Percentiles rank a stretch among this genome's conserved stretches.
phyloP scores from a whole-genome alignment of 495 filamentous ascomycete species.

The Staphylotrichum tortipilum region DNA sequence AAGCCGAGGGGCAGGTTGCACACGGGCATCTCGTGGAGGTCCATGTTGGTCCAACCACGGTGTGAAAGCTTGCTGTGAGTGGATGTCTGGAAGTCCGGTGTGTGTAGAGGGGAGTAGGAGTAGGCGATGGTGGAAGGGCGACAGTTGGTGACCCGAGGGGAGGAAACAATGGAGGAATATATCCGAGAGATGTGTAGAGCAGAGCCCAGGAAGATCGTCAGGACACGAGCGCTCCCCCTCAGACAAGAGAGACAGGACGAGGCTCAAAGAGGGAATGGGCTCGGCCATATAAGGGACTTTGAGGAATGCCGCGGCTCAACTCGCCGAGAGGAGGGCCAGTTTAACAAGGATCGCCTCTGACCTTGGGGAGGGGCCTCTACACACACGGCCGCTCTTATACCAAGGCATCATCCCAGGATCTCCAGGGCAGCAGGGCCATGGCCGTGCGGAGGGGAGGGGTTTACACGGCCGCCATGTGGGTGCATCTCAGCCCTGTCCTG shows the following conservation, averaged over 20 bases:
- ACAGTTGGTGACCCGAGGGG: constrained; percentile 11
- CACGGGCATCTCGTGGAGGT: constrained; percentile 3
- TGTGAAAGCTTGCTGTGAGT: neutral
- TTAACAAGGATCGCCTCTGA: neutral
- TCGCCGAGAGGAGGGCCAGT: constrained; percentile 7
- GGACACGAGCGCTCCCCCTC: constrained; percentile 5
- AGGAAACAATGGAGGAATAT: constrained; percentile 14
- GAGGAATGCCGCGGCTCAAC: constrained; percentile 5
- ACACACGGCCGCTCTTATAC: neutral
- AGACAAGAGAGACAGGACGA: constrained; percentile 14
- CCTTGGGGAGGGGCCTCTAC: constrained; percentile 1
- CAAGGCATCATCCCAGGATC: neutral
- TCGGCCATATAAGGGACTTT: constrained; percentile 20
- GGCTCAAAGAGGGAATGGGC: constrained; percentile 16
- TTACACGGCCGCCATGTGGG: neutral
- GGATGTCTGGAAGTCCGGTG: too few relatives aligned
- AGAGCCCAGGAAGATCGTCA: constrained; percentile 10
- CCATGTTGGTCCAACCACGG: constrained; percentile 12
- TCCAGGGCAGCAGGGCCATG: constrained; percentile 1
- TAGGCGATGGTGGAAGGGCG: constrained; percentile 4
- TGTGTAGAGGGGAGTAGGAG: neutral
- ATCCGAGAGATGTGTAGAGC: constrained; percentile 18
- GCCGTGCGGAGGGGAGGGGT: constrained; percentile 13
- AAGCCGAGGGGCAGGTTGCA: constrained; percentile 19
- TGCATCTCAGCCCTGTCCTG: neutral